A percentile compares a stretch with the other conserved stretches of the same genome.
Conservation (phyloP, 2,329 filamentous ascomycete genomes). For the Cercospora janseana region DNA sequence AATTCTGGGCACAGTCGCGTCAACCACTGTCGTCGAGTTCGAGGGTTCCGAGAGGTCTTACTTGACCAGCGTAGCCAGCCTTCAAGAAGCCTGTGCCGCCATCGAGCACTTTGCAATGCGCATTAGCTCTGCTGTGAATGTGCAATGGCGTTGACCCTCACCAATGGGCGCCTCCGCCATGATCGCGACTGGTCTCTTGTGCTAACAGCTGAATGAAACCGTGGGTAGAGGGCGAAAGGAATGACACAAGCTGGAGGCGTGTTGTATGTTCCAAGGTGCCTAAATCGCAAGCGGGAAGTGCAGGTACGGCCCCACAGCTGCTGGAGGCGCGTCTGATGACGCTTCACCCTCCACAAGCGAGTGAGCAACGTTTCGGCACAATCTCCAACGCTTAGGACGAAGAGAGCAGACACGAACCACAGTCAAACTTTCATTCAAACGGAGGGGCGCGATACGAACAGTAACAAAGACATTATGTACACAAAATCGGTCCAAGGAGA, state of each 20-base stretch:
- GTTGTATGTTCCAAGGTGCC: constrained; percentile 7
- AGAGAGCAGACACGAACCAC: neutral
- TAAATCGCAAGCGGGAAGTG: constrained; percentile 6
- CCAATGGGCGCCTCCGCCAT: constrained; percentile 54
- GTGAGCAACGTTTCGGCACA: neutral
- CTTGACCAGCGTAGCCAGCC: constrained; percentile 93
- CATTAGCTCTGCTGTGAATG: constrained; percentile 20
- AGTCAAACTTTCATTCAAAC: neutral
- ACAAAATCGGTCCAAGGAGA: constrained; percentile 12
- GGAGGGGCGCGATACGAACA: constrained; percentile 25
- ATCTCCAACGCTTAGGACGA: neutral
- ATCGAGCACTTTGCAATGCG: constrained; percentile 78
- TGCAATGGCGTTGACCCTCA: constrained; percentile 31
- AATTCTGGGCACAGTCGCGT: constrained; percentile 63
- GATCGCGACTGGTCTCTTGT: constrained; percentile 21
- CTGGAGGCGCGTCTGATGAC: constrained; percentile 5
- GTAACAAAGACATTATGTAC: constrained; percentile 35
- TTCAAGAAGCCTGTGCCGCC: constrained; percentile 99
- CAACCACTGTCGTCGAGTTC: neutral
- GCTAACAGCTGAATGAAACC: neutral
- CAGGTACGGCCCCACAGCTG: constrained; percentile 8
- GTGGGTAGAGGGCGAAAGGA: neutral
- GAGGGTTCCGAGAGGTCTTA: constrained; percentile 41
- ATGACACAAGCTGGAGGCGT: neutral
- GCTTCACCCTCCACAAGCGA: neutral